These are phyloP conservation scores for Ustilago hordei DNA, from an alignment of 1,284 basidiomycete genomes.

Conservation along the genomic window DNA sequence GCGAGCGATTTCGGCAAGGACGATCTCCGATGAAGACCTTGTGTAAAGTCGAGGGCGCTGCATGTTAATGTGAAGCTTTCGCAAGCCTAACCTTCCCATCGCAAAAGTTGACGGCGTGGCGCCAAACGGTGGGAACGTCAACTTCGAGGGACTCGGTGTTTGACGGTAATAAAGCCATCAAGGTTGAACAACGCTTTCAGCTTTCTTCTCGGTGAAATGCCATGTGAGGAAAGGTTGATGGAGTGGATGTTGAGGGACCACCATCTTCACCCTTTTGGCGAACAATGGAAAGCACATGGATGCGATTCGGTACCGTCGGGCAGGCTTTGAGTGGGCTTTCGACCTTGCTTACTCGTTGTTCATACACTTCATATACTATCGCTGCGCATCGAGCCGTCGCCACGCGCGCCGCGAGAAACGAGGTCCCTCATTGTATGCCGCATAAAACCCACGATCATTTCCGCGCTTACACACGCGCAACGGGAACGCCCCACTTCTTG, in stretches of 20 bases:
- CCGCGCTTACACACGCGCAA: slow-evolving; percentile 4
- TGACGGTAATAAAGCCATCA: not conserved
- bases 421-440: slow-evolving; percentile 2
- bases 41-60: not conserved
- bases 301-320: not conserved
- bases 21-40: slow-evolving; percentile 12
- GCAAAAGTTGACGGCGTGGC: not conserved
- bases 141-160: not conserved
- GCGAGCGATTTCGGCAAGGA: slow-evolving; percentile 11
- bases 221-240: not conserved
- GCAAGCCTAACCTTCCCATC: slow-evolving; percentile 6
- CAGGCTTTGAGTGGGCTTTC: slow-evolving; percentile 1
- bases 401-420: slow-evolving; percentile 3
- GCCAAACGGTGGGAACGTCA: not conserved
- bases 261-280: not conserved
- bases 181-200: not conserved
- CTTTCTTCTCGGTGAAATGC: not conserved
- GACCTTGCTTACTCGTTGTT: not conserved
- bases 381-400: not conserved
- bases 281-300: not conserved
- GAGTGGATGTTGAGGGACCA: not conserved
- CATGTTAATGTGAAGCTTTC: not conserved
- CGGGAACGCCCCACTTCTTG: not conserved
- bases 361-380: not conserved
- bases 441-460: slow-evolving; percentile 4